phyloP scores from a whole-genome alignment of 352 stramenopile species.

The Albugo candida region DNA sequence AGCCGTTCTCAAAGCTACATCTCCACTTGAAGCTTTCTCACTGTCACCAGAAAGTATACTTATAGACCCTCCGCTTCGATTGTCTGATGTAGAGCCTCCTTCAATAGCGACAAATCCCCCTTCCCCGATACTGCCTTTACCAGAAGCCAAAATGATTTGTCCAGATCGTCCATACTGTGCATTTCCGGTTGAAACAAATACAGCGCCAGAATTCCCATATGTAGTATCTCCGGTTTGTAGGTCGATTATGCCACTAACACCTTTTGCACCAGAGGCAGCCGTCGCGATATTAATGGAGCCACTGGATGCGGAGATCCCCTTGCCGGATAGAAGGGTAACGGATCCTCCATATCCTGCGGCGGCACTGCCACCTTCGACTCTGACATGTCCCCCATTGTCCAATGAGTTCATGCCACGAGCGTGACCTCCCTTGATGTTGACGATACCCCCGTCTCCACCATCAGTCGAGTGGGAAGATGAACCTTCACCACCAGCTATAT shows the following conservation, averaged over 20 bases:
- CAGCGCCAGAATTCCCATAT: constrained; percentile 30
- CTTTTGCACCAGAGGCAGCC: constrained; percentile 21
- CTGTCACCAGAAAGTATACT: constrained; percentile 35
- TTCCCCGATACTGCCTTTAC: constrained; percentile 55
- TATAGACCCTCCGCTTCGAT: constrained; percentile 40
- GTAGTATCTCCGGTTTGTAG: constrained; percentile 21
- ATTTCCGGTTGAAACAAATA: constrained; percentile 29
- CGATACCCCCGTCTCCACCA: constrained; percentile 76
- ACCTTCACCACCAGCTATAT: constrained; percentile 23
- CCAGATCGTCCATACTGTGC: constrained; percentile 29
- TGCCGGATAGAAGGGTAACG: constrained; percentile 22
- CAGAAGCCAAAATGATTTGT: constrained; percentile 26
- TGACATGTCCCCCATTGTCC: constrained; percentile 79
- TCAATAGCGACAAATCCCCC: constrained; percentile 57
- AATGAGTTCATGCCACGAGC: constrained; percentile 67
- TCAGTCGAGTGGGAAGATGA: constrained; percentile 67
- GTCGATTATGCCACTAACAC: constrained; percentile 24
- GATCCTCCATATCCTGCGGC: constrained; percentile 48
- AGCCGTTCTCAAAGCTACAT: constrained; percentile 34
- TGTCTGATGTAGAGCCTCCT: constrained; percentile 47
- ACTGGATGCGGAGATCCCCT: constrained; percentile 29
- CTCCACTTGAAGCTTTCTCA: constrained; percentile 38
- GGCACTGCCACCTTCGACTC: constrained; percentile 43
- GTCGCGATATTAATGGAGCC: constrained; percentile 28
- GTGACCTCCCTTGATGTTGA: constrained; percentile 71